Evolutionary conservation across 768 basidiomycete species (phyloP), one percentile per base, ranked within the genome.

Genomic region (Termitomyces sp.): DNA sequence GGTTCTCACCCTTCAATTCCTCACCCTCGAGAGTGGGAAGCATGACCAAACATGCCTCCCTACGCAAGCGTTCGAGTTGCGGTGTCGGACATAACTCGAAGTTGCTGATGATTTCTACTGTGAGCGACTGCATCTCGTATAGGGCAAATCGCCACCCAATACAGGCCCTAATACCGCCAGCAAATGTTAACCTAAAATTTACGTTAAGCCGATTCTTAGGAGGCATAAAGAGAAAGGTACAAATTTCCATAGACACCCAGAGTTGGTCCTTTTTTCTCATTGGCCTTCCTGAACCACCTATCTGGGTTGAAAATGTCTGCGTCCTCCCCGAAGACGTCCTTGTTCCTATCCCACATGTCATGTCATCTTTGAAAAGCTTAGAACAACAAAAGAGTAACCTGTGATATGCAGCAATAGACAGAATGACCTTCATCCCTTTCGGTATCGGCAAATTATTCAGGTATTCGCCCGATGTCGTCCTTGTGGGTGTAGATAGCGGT

Each of bases 21-120:
- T 80, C 78, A 6, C 79, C 82, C 56, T 80, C 77, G 34, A 81
- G 67, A 6, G 78, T 79, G 11, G 81, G 82, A 36, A 79, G 60
- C 79, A 83, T 80, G 12, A 82, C 78, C 56, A 82, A 66, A 61
- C 79, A 79, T 6, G 79, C 75, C 62, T 81, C 77, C 54, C 81
- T 70, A 42, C 80, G 74, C 29, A 83, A 67, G 15, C 75, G 69
- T 4, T 71, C 68, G 20, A 80, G 67, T 25, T 78, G 77, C 17
- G 76, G 74, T 1, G 77, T 79, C 4, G 69, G 76, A 61, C 77
- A 67, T 38, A 88, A 77, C 65, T 86, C 80, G 62, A 88, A 87
- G 69, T 84, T 83, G 53, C 80, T 78, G 62, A 87, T 71, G 42
- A 85, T 78, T 67, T 86, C 86, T 6, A 84, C 78, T 5, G 86